Evolutionary conservation across 768 basidiomycete genomes (phyloP).

Genomic region (Ramaria sp.): DNA sequence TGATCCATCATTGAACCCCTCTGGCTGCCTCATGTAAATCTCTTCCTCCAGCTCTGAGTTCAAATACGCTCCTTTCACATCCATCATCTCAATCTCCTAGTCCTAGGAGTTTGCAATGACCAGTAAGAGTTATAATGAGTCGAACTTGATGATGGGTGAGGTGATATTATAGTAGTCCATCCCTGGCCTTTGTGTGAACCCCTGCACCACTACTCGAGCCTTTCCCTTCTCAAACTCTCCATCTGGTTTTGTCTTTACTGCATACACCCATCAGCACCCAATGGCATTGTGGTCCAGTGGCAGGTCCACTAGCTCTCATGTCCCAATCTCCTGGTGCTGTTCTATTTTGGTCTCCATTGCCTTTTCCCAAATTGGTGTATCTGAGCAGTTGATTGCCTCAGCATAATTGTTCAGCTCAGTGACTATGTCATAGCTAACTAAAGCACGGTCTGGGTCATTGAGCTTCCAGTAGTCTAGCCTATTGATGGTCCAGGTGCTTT

Average conservation of each 20-base stretch:
- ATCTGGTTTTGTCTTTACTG: conserved; percentile 14
- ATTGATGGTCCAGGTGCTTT: no score
- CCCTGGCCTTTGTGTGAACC: conserved; percentile 13
- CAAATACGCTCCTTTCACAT: conserved; percentile 21
- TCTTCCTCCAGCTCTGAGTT: conserved; percentile 21
- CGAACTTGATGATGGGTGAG: conserved; percentile 30
- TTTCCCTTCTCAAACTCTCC: conserved; percentile 17
- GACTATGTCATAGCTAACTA: background rate
- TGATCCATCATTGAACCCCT: conserved; percentile 12
- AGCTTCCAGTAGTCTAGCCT: no score
- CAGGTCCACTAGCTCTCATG: conserved; percentile 15
- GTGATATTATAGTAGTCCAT: conserved; percentile 24
- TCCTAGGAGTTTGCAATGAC: conserved; percentile 19
- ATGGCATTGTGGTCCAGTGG: conserved; percentile 13
- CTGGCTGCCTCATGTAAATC: conserved; percentile 23
- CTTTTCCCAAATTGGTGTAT: conserved; percentile 14
- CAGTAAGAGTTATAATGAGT: conserved; percentile 19
- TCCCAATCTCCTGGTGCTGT: conserved; percentile 14
- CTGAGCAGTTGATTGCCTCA: conserved; percentile 8
- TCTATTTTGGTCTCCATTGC: conserved; percentile 18
- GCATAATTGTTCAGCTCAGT: conserved; percentile 5
- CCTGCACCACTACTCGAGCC: conserved; percentile 18
- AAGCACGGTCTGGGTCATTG: background rate
- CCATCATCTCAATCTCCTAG: conserved; percentile 21
- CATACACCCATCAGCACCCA: conserved; percentile 19